Evolutionary conservation across 345 rosid genomes (phyloP), one percentile per base, ranked within the genome.

Genomic region (Citrus hindsii): DNA sequence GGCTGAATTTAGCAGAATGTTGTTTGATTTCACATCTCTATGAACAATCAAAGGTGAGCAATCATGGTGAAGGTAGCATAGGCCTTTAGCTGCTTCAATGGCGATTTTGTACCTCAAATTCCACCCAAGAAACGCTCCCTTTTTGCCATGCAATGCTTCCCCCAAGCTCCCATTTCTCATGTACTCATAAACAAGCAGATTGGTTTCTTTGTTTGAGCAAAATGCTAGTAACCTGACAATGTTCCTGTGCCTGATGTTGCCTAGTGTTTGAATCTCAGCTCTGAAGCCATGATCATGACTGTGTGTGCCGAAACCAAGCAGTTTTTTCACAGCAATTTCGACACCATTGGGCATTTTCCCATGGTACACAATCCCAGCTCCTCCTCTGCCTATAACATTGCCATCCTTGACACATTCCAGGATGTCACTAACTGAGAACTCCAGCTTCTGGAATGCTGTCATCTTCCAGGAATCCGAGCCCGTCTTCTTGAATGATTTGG

Each of bases 161-260:
- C 96, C 96, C 9, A 92, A 75, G 84, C 96, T 92, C 33, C 93
- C 96, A 35, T 92, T 81, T 40, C 85, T 82, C 93, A 92, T 92
- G 85, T 88, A 88, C 87, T 88, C 93, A 16, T 90, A 92, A 2
- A 92, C 88, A 30, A 92, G 84, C 30, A 92, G 86, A 76, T 92
- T 92, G 24, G 85, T 81, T 38, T 86, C 89, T 77, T 86, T 87
- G 82, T 90, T 92, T 5, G 96, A 87, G 70, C 93, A 89, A 77
- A 92, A 92, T 0, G 90, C 92, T 30, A 92, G 48, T 75, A 92
- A 75, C 71, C 92, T 90, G 56, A 92, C 96, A 3, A 89, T 92
- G 84, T 92, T 87, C 58, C 95, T 83, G 82, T 92, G 95, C 79
- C 92, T 79, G 35, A 92, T 92, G 80, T 80, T 88, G 53, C 96